Conservation (phyloP, 306 rosid genomes). For the Crotalaria pallida region DNA sequence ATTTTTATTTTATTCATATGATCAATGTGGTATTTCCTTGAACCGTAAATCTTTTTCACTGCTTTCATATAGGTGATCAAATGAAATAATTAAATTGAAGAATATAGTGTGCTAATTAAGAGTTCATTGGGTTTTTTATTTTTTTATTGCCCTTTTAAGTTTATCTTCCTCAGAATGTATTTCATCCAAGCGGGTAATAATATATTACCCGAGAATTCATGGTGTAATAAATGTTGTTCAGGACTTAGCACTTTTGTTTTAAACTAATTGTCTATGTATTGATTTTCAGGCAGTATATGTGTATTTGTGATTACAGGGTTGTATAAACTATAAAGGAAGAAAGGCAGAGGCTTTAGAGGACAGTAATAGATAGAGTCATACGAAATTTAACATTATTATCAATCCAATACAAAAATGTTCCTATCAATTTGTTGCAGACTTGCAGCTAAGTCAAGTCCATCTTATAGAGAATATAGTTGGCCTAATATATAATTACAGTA, state of each 20-base stretch:
- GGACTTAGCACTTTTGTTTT: background rate
- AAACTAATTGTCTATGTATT: background rate
- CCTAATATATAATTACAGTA: background rate
- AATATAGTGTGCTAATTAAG: background rate
- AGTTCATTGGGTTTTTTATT: background rate
- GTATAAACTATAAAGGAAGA: background rate
- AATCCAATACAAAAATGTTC: background rate
- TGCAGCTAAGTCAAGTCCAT: background rate
- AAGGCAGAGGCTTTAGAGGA: background rate
- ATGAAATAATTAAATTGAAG: background rate
- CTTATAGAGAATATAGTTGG: too few species aligned
- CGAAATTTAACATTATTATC: background rate
- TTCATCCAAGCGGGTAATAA: background rate
- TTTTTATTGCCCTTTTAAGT: background rate
- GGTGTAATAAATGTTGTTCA: background rate
- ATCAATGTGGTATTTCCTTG: constrained; percentile 6
- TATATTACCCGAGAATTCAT: background rate
- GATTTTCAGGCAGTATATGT: background rate
- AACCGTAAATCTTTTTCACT: background rate
- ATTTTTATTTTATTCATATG: background rate
- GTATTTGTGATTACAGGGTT: background rate
- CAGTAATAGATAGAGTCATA: background rate
- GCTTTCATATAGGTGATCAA: background rate
- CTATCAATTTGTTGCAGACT: background rate
- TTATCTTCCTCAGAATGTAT: background rate